Evolutionary conservation across 176 grass and related monocot genomes (phyloP).

Genomic region (Hyparrhenia diplandra): DNA sequence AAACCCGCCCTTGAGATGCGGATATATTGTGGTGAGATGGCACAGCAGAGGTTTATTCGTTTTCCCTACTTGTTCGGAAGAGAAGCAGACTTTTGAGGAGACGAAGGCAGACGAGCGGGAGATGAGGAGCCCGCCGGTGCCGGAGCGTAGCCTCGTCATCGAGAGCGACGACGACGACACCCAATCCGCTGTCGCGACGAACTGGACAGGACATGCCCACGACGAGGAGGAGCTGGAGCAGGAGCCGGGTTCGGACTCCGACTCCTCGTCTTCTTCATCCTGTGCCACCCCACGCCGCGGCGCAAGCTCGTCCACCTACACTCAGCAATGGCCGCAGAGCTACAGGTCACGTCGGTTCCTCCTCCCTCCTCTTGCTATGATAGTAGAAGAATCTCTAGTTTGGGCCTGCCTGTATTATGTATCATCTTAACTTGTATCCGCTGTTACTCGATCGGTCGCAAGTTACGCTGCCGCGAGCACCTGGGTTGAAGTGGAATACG

Average conservation of each 20-base stretch:
- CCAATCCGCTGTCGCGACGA: not conserved
- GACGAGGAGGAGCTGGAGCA: not conserved
- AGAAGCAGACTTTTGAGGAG: not conserved
- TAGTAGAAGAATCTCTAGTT: too few relatives aligned
- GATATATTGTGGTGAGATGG: too few relatives aligned
- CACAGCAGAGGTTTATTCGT: not conserved
- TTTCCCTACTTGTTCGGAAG: not conserved
- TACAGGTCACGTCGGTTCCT: slow-evolving; percentile 59
- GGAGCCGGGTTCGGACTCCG: not conserved
- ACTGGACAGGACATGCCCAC: not conserved
- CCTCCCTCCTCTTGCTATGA: not conserved
- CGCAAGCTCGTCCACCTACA: slow-evolving; percentile 44
- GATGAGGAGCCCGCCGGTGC: slow-evolving; percentile 59
- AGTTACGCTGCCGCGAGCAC: not conserved
- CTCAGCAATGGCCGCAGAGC: slow-evolving; percentile 86
- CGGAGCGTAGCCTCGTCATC: slow-evolving; percentile 54
- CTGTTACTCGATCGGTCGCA: too few relatives aligned
- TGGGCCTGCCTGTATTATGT: too few relatives aligned
- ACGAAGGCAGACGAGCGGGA: not conserved
- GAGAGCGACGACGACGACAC: slow-evolving; percentile 59
- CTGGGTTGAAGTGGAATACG: not conserved
- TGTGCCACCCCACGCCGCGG: slow-evolving; percentile 26
- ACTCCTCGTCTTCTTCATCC: slow-evolving; percentile 43
- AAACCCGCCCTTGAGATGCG: too few relatives aligned
- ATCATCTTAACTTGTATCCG: too few relatives aligned